Evolutionary conservation across 1,284 basidiomycete species (phyloP).

Genomic region (Retiboletus flavoniger): DNA sequence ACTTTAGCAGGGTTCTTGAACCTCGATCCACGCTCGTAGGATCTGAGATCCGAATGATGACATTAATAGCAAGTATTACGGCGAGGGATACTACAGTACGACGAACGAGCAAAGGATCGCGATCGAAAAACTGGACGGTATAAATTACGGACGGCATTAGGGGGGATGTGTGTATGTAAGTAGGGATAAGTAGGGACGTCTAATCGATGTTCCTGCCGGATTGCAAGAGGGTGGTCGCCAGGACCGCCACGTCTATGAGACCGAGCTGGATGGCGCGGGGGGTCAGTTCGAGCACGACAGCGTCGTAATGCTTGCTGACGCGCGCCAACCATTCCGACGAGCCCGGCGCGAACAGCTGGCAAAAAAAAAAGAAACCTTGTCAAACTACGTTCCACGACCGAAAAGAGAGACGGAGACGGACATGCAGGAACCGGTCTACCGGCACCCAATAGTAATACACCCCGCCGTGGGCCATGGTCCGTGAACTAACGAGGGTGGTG

Average conservation of each 20-base stretch:
- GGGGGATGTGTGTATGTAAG: neutral
- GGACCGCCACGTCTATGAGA: slow-evolving; percentile 43
- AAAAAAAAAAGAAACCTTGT: neutral
- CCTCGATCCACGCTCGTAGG: neutral
- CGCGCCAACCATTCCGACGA: slow-evolving; percentile 42
- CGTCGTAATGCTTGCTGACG: slow-evolving; percentile 39
- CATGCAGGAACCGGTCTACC: slow-evolving; percentile 40
- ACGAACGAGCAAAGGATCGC: too few species aligned
- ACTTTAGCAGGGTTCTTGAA: too few species aligned
- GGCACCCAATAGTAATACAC: slow-evolving; percentile 46
- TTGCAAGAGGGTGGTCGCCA: slow-evolving; percentile 47
- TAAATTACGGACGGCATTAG: neutral
- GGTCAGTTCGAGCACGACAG: slow-evolving; percentile 45
- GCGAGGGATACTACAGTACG: neutral
- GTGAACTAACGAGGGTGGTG: slow-evolving; percentile 34
- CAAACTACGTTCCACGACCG: slow-evolving; percentile 2
- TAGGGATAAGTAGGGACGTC: too few species aligned
- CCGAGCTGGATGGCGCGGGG: slow-evolving; percentile 45
- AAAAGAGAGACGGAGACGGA: slow-evolving; percentile 28
- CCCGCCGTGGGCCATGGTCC: slow-evolving; percentile 43
- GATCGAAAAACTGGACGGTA: too few species aligned
- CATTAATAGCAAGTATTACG: neutral
- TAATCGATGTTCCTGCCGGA: slow-evolving; percentile 52
- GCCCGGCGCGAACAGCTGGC: slow-evolving; percentile 41
- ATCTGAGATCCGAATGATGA: too few species aligned